Evolutionary conservation across 768 basidiomycete genomes (phyloP), one percentile per base, ranked within the genome.

Genomic region (Phlebiopsis flavidoalba): DNA sequence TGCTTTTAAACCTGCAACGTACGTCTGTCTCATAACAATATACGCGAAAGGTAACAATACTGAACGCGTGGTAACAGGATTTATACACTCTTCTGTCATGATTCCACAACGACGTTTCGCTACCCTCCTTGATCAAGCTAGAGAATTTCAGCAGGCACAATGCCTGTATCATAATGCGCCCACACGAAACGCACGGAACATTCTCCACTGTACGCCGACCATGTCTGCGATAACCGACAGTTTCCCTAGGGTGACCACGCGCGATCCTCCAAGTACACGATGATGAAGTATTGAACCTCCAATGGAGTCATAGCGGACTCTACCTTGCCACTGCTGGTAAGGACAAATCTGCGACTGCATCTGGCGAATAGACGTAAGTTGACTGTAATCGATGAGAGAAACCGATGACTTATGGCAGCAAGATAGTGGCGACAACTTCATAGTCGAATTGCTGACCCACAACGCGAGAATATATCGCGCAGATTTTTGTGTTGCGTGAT

Each of bases 271-370:
- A 87, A 49, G 91, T 88, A 33, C 96, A 98, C 73, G 82, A 79
- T 11, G 93, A 98, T 70, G 94, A 99, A 71, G 95, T 99, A 47
- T 98, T 96, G 95, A 87, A 90, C 69, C 74, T 98, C 61, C 89
- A 89, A 70, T 99, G 95, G 95, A 96, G 94, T 73, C 92, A 91
- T 66, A 87, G 88, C 70, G 97, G 97, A 1, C 73, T 74, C 53
- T 87, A 82, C 67, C 78, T 99, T 53, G 97, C 95, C 33, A 95
- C 87, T 64, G 91, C 89, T 40, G 89, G 95, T 59, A 91, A 84
- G 72, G 96, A 98, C 74, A 85, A 83, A 75, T 80, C 82, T 5
- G 94, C 90, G 7, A 91, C 97, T n/a, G n/a, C 58, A 89, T 98
- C 53, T 98, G 95, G 95, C 80, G 80, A 50, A 79, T 94, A 58